Evolutionary conservation across 768 basidiomycete species (phyloP).

Genomic region (Pisolithus sp.): DNA sequence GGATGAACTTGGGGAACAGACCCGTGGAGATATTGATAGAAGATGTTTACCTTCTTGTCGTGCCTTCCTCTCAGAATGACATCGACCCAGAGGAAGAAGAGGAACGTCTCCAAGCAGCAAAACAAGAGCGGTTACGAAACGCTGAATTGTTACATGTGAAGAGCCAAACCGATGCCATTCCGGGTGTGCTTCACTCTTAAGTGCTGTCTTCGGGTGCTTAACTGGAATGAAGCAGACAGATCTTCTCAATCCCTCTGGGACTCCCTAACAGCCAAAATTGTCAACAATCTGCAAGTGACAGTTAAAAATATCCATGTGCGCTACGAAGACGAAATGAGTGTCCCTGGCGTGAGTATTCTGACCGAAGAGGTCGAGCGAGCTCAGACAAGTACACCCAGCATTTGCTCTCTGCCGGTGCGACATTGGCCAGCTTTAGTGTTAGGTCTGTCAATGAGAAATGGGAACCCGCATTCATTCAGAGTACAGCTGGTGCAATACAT

Average conservation of each 20-base stretch:
- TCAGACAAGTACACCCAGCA: conserved; percentile 45
- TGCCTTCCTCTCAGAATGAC: conserved; percentile 66
- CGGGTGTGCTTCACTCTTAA: conserved; percentile 31
- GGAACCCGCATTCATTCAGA: conserved; percentile 89
- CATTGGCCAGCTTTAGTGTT: conserved; percentile 81
- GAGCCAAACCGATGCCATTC: conserved; percentile 44
- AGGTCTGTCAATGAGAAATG: conserved; percentile 85
- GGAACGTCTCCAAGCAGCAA: conserved; percentile 71
- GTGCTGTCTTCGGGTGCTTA: background rate
- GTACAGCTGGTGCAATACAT: conserved; percentile 78
- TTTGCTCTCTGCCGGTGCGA: conserved; percentile 89
- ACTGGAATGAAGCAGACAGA: conserved; percentile 30
- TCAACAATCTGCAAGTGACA: conserved; percentile 95
- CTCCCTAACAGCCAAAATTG: conserved; percentile 79
- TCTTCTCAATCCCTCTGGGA: conserved; percentile 74
- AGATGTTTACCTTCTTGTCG: conserved; percentile 91
- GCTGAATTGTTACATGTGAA: conserved; percentile 78
- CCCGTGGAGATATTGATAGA: conserved; percentile 90
- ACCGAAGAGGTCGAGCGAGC: background rate
- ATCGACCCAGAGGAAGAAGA: conserved; percentile 83
- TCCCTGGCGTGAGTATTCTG: conserved; percentile 69
- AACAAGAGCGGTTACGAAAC: conserved; percentile 82
- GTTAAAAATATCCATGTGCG: conserved; percentile 94
- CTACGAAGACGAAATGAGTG: conserved; percentile 92
- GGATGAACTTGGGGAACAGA: conserved; percentile 83